A percentile compares a stretch with the other conserved stretches of the same genome.
Evolutionary conservation across 371 early-diverging fungal genomes (phyloP).

Genomic region (Choanephora cucurbitarum): DNA sequence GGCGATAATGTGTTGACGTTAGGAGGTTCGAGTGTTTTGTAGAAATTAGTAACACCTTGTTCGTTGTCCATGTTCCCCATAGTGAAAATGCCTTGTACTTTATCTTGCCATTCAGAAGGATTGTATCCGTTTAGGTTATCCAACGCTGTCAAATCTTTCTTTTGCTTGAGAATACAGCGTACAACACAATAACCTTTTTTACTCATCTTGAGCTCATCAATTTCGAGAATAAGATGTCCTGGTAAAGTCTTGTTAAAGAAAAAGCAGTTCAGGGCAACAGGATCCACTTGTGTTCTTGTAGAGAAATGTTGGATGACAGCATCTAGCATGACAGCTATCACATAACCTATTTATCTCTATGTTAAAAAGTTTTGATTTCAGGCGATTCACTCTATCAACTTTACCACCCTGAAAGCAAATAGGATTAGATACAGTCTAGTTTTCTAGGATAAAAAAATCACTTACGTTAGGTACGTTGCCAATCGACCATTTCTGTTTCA

Average conservation of each 20-base stretch:
- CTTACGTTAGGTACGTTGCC: constrained; percentile 48
- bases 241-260: constrained; percentile 38
- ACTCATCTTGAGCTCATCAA: constrained; percentile 40
- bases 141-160: constrained; percentile 23
- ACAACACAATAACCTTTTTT: constrained; percentile 44
- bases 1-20: constrained; percentile 19
- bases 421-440: neutral
- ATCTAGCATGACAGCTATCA: constrained; percentile 34
- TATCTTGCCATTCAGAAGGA: constrained; percentile 26
- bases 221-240: constrained; percentile 36
- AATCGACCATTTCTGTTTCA: constrained; percentile 30
- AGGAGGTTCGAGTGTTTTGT: constrained; percentile 29
- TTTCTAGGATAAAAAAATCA: neutral
- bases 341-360: constrained; percentile 32
- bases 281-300: constrained; percentile 36
- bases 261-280: constrained; percentile 46
- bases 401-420: constrained; percentile 27
- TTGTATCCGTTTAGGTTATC: constrained; percentile 17
- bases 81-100: constrained; percentile 38
- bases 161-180: constrained; percentile 34
- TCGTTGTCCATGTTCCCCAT: constrained; percentile 50
- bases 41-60: constrained; percentile 29
- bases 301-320: constrained; percentile 36
- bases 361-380: neutral
- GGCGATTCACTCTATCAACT: constrained; percentile 14